Conservation (phyloP, 108 stramenopile genomes). For the Nitzschia sp. region DNA sequence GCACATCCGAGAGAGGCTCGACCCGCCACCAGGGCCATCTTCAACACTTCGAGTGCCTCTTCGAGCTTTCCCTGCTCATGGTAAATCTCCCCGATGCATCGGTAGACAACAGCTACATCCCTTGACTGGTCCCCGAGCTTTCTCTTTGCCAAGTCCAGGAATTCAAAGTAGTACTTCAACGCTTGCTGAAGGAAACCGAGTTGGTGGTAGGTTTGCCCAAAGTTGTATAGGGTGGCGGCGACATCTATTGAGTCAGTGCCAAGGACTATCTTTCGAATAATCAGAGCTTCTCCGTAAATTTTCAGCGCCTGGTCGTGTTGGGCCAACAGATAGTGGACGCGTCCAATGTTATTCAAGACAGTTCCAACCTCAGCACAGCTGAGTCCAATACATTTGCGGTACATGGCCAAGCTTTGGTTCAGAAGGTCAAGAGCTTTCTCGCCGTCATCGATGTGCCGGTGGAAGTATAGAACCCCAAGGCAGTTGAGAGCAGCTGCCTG, state of each 20-base stretch:
- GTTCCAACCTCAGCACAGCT: slow-evolving; percentile 42
- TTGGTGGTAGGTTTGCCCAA: slow-evolving; percentile 61
- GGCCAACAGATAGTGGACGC: slow-evolving; percentile 45
- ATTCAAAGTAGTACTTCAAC: slow-evolving; percentile 51
- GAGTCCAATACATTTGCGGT: slow-evolving; percentile 21
- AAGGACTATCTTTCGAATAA: slow-evolving; percentile 42
- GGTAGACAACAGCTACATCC: slow-evolving; percentile 57
- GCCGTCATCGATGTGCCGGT: slow-evolving; percentile 26
- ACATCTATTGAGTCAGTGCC: slow-evolving; percentile 50
- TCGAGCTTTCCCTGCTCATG: slow-evolving; percentile 44
- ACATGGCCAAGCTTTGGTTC: slow-evolving; percentile 35
- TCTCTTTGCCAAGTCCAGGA: slow-evolving; percentile 35
- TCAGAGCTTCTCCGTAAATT: slow-evolving; percentile 42
- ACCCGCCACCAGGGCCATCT: slow-evolving; percentile 32
- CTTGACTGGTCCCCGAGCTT: slow-evolving; percentile 36
- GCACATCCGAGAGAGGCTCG: slow-evolving; percentile 38
- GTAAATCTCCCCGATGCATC: slow-evolving; percentile 60
- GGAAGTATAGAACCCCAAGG: slow-evolving; percentile 44
- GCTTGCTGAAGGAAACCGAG: slow-evolving; percentile 44
- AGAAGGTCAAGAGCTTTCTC: slow-evolving; percentile 34
- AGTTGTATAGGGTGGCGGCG: slow-evolving; percentile 66
- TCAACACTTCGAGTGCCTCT: slow-evolving; percentile 39
- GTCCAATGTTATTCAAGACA: slow-evolving; percentile 67
- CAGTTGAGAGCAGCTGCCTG: slow-evolving; percentile 37
- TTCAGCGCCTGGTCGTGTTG: slow-evolving; percentile 47